These are phyloP conservation scores for Alternaria viburni DNA, from an alignment of 2,329 filamentous ascomycete species.

Conservation along the genomic window DNA sequence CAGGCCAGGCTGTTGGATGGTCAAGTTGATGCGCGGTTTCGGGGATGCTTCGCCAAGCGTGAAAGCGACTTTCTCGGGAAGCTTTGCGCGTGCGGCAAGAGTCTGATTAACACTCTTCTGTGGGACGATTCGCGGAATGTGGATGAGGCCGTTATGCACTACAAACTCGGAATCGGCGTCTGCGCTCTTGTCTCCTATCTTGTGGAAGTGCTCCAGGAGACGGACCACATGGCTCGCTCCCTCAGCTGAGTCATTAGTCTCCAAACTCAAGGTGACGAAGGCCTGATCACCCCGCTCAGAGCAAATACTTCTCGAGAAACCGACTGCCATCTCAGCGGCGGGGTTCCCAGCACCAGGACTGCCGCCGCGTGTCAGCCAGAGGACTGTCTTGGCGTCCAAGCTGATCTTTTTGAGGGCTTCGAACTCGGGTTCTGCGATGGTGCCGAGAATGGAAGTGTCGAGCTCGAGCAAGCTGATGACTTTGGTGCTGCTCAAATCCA, in stretches of 20 bases:
- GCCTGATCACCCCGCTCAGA: conserved; percentile 9
- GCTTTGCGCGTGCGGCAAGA: conserved; percentile 1
- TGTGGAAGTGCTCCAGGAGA: conserved; percentile 10
- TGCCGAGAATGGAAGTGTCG: conserved; percentile 9
- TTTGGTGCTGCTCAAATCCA: conserved; percentile 5
- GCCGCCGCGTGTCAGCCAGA: conserved; percentile 15
- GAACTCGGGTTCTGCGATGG: conserved; percentile 10
- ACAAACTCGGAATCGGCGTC: conserved; percentile 14
- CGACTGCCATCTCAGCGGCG: conserved; percentile 14
- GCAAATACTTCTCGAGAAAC: conserved; percentile 15
- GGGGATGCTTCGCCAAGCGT: conserved; percentile 6
- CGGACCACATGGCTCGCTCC: neutral
- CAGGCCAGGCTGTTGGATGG: conserved; percentile 15
- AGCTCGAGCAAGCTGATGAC: conserved; percentile 16
- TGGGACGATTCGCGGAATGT: conserved; percentile 14
- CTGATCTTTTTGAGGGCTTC: conserved; percentile 6
- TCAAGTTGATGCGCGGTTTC: conserved; percentile 10
- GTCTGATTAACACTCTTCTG: conserved; percentile 11
- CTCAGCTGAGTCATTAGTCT: neutral
- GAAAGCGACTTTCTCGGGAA: conserved; percentile 1
- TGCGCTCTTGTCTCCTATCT: conserved; percentile 3
- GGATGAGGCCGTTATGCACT: conserved; percentile 7
- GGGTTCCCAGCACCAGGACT: conserved; percentile 5
- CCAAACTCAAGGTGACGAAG: conserved; percentile 15
- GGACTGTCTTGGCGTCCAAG: conserved; percentile 4